Conservation (phyloP, 2,329 filamentous ascomycete genomes). For the Microsporum audouinii region DNA sequence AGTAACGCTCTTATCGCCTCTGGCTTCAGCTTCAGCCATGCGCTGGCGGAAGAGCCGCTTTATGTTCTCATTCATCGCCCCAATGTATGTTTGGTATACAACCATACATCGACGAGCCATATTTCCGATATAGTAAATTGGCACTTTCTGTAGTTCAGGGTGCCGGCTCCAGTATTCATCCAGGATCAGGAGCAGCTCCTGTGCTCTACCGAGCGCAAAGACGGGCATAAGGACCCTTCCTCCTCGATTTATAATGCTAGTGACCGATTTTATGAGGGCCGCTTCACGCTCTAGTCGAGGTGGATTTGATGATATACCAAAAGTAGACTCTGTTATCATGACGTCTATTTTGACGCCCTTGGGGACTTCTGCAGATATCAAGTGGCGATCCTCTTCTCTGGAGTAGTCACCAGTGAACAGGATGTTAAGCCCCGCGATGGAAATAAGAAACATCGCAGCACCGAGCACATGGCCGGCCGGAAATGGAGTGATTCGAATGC, state of each 20-base stretch:
- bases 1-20: conserved; percentile 59
- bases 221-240: conserved; percentile 90
- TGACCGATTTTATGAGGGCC: conserved; percentile 90
- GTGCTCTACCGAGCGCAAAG: conserved; percentile 84
- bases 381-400: conserved; percentile 84
- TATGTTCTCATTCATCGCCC: conserved; percentile 99
- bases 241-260: conserved; percentile 76
- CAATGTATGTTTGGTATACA: conserved; percentile 95
- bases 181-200: conserved; percentile 85
- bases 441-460: conserved; percentile 95
- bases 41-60: conserved; percentile 86
- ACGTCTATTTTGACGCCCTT: conserved; percentile 86
- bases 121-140: conserved; percentile 96
- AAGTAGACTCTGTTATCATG: conserved; percentile 93
- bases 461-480: conserved; percentile 96
- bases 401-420: conserved; percentile 98
- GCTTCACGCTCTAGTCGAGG: conserved; percentile 84
- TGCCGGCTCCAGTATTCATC: conserved; percentile 96
- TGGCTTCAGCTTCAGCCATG: conserved; percentile 79
- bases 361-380: conserved; percentile 87
- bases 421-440: conserved; percentile 92
- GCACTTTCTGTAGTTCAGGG: conserved; percentile 72
- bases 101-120: conserved; percentile 95
- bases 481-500: conserved; percentile 91
- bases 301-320: conserved; percentile 87